Conservation (phyloP, 2,329 filamentous ascomycete species). For the Trichoderma afroharzianum region DNA sequence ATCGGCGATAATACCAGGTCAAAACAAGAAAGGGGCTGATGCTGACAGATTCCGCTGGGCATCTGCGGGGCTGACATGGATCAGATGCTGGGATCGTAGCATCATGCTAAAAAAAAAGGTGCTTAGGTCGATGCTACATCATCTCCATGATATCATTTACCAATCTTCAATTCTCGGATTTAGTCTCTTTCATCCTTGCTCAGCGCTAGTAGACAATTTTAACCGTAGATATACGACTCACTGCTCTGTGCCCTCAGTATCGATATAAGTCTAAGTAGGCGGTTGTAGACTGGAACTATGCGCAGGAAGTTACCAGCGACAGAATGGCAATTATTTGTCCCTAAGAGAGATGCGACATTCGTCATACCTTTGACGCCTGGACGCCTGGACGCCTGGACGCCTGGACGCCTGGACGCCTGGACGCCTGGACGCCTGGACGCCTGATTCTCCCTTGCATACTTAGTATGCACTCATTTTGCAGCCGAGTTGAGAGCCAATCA, state of each 20-base stretch:
- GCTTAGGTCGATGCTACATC: neutral
- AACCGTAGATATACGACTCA: neutral
- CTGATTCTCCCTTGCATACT: neutral
- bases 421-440: neutral
- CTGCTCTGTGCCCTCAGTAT: neutral
- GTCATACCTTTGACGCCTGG: neutral
- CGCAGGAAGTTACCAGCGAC: neutral
- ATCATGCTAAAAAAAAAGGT: neutral
- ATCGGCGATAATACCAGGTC: neutral
- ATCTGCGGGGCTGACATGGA: neutral
- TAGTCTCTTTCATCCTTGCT: neutral
- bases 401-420: neutral
- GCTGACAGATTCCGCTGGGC: neutral
- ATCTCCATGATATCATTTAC: neutral
- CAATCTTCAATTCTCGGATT: neutral
- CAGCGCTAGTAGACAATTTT: neutral
- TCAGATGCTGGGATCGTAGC: neutral
- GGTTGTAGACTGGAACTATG: neutral
- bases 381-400: neutral
- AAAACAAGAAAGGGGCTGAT: neutral
- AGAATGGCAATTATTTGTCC: neutral
- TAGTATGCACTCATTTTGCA: neutral
- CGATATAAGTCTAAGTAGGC: neutral
- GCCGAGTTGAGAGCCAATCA: neutral
- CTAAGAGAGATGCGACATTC: neutral